A percentile compares a stretch with the other conserved stretches of the same genome.
Conservation (phyloP, 805 yeast species). For the Candida montana region DNA sequence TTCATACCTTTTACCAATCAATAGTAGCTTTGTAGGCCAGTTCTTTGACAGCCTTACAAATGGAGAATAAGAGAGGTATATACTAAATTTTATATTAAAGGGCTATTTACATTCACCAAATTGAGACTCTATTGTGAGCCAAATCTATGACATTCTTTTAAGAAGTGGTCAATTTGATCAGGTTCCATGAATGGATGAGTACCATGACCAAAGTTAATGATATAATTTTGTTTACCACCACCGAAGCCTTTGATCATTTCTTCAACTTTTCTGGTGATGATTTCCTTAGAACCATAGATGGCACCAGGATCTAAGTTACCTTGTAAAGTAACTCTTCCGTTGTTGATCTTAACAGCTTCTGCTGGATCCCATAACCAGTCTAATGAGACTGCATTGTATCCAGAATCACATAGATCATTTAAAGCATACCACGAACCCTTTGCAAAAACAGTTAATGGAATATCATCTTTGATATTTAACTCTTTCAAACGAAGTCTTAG, state of each 20-base stretch:
- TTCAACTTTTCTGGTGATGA: slow-evolving; percentile 74
- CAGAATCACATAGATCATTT: slow-evolving; percentile 73
- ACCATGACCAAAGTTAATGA: slow-evolving; percentile 95
- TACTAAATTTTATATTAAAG: too few species aligned
- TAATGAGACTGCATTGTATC: slow-evolving; percentile 83
- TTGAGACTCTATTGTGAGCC: slow-evolving; percentile 36
- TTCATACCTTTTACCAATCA: too few species aligned
- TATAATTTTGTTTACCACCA: slow-evolving; percentile 89
- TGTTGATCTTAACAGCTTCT: slow-evolving; percentile 71
- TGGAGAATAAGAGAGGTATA: too few species aligned
- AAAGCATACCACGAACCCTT: slow-evolving; percentile 98
- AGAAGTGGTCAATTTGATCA: slow-evolving; percentile 76
- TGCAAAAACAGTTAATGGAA: slow-evolving; percentile 88
- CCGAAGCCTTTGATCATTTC: slow-evolving; percentile 87
- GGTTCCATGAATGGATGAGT: slow-evolving; percentile 98
- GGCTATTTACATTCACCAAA: too few species aligned
- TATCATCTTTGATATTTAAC: slow-evolving; percentile 60
- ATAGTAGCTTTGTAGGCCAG: too few species aligned
- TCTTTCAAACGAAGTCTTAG: slow-evolving; percentile 67
- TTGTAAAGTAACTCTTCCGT: slow-evolving; percentile 79
- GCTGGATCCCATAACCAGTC: slow-evolving; percentile 89
- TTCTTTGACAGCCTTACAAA: too few species aligned
- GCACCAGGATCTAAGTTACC: slow-evolving; percentile 96
- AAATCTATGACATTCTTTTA: slow-evolving; percentile 80
- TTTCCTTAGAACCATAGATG: slow-evolving; percentile 84